Evolutionary conservation across 2,329 filamentous ascomycete species (phyloP).

Genomic region (Paraphaeosphaeria minitans): DNA sequence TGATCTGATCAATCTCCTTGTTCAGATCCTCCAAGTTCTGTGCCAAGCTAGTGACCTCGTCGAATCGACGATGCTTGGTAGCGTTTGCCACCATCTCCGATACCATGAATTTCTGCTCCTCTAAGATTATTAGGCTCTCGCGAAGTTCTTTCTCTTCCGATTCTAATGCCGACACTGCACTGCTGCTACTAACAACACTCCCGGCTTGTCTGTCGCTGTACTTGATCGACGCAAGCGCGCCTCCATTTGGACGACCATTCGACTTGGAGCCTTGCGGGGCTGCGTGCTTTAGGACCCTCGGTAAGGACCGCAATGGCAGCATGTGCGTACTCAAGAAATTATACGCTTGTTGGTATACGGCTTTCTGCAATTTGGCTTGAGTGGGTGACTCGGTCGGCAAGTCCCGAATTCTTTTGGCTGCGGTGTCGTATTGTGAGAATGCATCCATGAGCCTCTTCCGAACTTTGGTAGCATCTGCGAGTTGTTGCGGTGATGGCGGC

Average conservation of each 20-base stretch:
- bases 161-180: conserved; percentile 70
- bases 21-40: conserved; percentile 83
- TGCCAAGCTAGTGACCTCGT: conserved; percentile 80
- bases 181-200: conserved; percentile 61
- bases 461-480: conserved; percentile 85
- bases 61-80: conserved; percentile 76
- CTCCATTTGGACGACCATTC: conserved; percentile 41
- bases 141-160: conserved; percentile 81
- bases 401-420: conserved; percentile 80
- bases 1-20: conserved; percentile 73
- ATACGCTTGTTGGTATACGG: conserved; percentile 81
- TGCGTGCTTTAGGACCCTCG: conserved; percentile 59
- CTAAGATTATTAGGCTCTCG: conserved; percentile 80
- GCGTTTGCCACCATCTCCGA: conserved; percentile 82
- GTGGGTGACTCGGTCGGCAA: conserved; percentile 73
- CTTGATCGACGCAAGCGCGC: conserved; percentile 64
- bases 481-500: conserved; percentile 69
- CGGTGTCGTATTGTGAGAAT: conserved; percentile 84
- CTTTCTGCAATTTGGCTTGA: conserved; percentile 76
- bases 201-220: conserved; percentile 60
- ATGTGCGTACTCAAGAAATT: conserved; percentile 88
- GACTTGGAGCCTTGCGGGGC: conserved; percentile 54
- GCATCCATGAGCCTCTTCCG: conserved; percentile 88
- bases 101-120: conserved; percentile 91
- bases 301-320: conserved; percentile 72